phyloP scores from a whole-genome alignment of 352 stramenopile species.

The Phytophthora palmivora region DNA sequence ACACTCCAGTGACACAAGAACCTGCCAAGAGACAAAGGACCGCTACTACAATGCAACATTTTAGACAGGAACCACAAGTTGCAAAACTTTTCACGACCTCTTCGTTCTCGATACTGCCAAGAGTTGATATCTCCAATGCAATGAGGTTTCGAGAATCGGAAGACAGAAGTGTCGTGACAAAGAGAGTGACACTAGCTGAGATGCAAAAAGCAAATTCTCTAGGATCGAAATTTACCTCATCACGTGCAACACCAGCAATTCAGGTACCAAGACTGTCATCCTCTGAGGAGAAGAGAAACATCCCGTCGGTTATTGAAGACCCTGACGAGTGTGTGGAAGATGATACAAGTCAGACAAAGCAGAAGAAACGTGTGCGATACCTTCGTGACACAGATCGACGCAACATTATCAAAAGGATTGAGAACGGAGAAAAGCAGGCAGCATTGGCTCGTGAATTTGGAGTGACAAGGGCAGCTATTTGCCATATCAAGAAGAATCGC shows the following conservation, averaged over 20 bases:
- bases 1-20: slow-evolving; percentile 1
- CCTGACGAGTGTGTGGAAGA: slow-evolving; percentile 5
- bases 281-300: background rate
- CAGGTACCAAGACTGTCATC: background rate
- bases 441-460: slow-evolving; percentile 67
- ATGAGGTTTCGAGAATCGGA: background rate
- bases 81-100: background rate
- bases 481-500: slow-evolving; percentile 84
- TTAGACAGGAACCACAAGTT: background rate
- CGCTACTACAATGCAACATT: background rate
- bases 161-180: background rate
- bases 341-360: slow-evolving; percentile 11
- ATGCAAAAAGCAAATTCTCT: background rate
- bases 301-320: slow-evolving; percentile 20
- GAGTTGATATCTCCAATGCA: background rate
- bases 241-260: background rate
- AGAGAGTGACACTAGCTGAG: background rate
- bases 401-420: slow-evolving; percentile 74
- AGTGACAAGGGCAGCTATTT: slow-evolving; percentile 75
- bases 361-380: slow-evolving; percentile 62
- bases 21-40: slow-evolving; percentile 1
- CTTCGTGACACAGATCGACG: slow-evolving; percentile 63
- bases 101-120: background rate
- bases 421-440: slow-evolving; percentile 72
- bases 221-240: background rate